A percentile compares a stretch with the other conserved stretches of the same genome.
Conservation (phyloP, 1,284 basidiomycete genomes). For the Microbotryomycetes sp. region DNA sequence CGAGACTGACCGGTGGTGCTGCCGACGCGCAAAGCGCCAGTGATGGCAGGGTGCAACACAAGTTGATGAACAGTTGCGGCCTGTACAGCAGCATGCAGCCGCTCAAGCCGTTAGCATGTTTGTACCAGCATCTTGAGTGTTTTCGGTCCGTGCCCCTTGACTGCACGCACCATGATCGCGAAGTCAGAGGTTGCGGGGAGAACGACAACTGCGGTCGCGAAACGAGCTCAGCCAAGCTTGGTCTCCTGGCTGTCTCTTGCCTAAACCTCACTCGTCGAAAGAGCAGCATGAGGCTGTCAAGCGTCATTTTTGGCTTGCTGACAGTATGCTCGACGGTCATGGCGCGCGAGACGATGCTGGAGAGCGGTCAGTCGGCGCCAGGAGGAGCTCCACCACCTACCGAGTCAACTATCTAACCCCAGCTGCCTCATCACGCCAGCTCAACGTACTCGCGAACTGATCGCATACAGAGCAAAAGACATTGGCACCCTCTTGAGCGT, state of each 20-base stretch:
- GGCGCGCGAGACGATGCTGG: constrained; percentile 27
- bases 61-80: constrained; percentile 49
- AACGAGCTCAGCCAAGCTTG: neutral
- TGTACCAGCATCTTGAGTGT: too few species aligned
- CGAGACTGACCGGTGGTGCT: constrained; percentile 54
- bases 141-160: too few species aligned
- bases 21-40: constrained; percentile 66
- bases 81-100: too few species aligned
- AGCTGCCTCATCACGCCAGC: constrained; percentile 9
- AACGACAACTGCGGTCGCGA: too few species aligned
- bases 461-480: constrained; percentile 17
- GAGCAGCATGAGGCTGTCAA: neutral
- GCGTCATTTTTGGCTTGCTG: neutral
- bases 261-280: neutral
- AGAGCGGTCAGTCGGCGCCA: constrained; percentile 22
- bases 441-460: constrained; percentile 29
- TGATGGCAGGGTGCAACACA: constrained; percentile 73
- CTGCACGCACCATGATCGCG: too few species aligned
- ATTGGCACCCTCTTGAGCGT: constrained; percentile 23
- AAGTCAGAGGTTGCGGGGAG: too few species aligned
- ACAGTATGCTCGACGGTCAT: neutral
- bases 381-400: neutral
- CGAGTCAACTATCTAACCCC: neutral
- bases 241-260: neutral
- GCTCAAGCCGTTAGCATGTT: neutral